A percentile compares a stretch with the other conserved stretches of the same genome.
These are phyloP conservation scores for Neocucurbitaria cava DNA, from an alignment of 2,329 filamentous ascomycete genomes.

Conservation along the genomic window DNA sequence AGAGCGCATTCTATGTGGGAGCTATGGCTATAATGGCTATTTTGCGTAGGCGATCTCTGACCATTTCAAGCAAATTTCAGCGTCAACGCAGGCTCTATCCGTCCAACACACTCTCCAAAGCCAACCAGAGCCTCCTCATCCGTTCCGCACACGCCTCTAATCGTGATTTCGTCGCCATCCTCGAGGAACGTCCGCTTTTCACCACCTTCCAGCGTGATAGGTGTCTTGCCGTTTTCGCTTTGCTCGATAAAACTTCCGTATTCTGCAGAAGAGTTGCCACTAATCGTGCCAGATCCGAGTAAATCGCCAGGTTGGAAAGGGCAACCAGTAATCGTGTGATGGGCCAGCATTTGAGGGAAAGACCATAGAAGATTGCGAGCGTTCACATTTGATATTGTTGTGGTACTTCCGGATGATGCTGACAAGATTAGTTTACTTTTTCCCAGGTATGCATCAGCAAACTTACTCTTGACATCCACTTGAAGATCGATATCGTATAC, in stretches of 20 bases:
- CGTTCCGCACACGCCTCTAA: slow-evolving; percentile 69
- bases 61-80: slow-evolving; percentile 22
- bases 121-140: slow-evolving; percentile 73
- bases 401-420: slow-evolving; percentile 58
- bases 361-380: slow-evolving; percentile 78
- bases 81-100: slow-evolving; percentile 56
- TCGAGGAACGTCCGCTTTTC: slow-evolving; percentile 74
- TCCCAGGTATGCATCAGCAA: neutral
- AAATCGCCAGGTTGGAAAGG: slow-evolving; percentile 76
- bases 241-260: slow-evolving; percentile 77
- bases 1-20: neutral
- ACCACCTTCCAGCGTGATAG: slow-evolving; percentile 67
- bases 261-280: slow-evolving; percentile 63
- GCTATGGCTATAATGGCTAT: neutral
- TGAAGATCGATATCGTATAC: slow-evolving; percentile 74
- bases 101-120: slow-evolving; percentile 76
- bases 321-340: slow-evolving; percentile 79
- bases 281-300: slow-evolving; percentile 81
- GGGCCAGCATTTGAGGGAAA: slow-evolving; percentile 82
- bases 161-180: slow-evolving; percentile 74
- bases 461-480: slow-evolving; percentile 64
- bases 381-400: slow-evolving; percentile 67
- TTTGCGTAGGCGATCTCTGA: neutral
- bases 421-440: slow-evolving; percentile 20
- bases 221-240: slow-evolving; percentile 71